Conservation (phyloP, 208 protist genomes). For the Naegleria lovaniensis region DNA sequence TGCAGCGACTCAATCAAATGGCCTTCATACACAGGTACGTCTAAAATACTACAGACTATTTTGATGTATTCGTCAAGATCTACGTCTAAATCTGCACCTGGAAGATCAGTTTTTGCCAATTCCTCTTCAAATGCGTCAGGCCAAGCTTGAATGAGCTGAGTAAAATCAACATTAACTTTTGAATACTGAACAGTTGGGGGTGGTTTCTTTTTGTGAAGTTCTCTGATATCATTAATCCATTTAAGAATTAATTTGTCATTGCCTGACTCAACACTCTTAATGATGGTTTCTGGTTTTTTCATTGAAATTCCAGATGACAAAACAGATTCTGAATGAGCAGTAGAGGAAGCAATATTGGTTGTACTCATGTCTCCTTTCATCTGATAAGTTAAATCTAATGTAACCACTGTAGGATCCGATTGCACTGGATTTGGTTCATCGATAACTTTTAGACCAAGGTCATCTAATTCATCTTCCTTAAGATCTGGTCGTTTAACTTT, state of each 20-base stretch:
- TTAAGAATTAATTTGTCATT: conserved; percentile 80
- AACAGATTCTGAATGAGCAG: not conserved
- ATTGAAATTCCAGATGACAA: conserved; percentile 15
- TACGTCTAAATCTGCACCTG: conserved; percentile 76
- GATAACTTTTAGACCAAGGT: conserved; percentile 76
- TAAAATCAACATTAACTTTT: conserved; percentile 79
- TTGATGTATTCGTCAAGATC: conserved; percentile 85
- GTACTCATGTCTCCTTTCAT: conserved; percentile 31
- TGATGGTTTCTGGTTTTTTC: conserved; percentile 49
- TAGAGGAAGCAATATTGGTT: conserved; percentile 30
- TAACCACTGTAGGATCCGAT: conserved; percentile 85
- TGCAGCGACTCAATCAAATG: conserved; percentile 93
- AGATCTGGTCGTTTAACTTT: conserved; percentile 89
- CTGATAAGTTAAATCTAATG: conserved; percentile 71
- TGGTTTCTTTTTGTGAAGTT: conserved; percentile 89
- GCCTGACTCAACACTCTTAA: conserved; percentile 86
- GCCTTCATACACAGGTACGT: conserved; percentile 87
- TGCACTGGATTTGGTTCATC: conserved; percentile 91
- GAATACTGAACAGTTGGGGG: conserved; percentile 88
- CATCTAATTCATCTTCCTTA: conserved; percentile 61
- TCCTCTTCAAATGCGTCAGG: conserved; percentile 84
- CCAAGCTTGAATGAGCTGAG: conserved; percentile 88
- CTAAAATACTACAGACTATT: conserved; percentile 84
- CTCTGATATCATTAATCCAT: conserved; percentile 90
- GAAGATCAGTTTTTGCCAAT: conserved; percentile 76